phyloP scores from a whole-genome alignment of 306 rosid genomes.

The Lotus japonicus region DNA sequence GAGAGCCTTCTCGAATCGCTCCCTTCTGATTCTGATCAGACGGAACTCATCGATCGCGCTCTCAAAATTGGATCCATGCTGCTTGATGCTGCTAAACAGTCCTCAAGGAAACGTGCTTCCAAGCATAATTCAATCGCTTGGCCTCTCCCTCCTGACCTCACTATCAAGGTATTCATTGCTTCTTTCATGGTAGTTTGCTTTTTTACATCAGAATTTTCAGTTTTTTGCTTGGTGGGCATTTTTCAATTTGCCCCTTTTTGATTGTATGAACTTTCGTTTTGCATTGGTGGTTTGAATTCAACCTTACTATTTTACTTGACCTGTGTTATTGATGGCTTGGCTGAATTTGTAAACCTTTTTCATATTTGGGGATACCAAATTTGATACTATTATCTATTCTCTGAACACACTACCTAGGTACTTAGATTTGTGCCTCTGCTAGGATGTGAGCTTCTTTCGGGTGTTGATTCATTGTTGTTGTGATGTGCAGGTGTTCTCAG shows the following conservation, averaged over 20 bases:
- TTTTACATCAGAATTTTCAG: too few species aligned
- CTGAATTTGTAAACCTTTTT: neutral
- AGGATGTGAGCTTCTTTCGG: neutral
- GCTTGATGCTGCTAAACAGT: conserved; percentile 61
- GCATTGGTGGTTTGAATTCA: neutral
- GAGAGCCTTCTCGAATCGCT: conserved; percentile 58
- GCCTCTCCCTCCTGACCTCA: conserved; percentile 83
- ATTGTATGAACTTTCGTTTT: neutral
- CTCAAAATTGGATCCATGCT: conserved; percentile 50
- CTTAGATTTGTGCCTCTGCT: neutral
- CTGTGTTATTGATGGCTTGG: too few species aligned
- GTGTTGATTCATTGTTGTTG: conserved; percentile 6
- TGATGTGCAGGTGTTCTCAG: conserved; percentile 65
- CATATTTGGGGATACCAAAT: neutral
- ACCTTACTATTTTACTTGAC: too few species aligned
- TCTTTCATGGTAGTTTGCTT: too few species aligned
- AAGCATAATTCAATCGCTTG: conserved; percentile 65
- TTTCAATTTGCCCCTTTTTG: neutral
- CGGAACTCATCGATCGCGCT: conserved; percentile 64
- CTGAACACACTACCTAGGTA: neutral
- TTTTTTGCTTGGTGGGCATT: neutral
- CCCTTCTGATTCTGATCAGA: conserved; percentile 52
- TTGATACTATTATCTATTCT: neutral
- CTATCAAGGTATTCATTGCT: conserved; percentile 52
- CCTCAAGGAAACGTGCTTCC: conserved; percentile 62